Evolutionary conservation across 139 green algal genomes (phyloP).

Genomic region (Edaphochlamys debaryana): DNA sequence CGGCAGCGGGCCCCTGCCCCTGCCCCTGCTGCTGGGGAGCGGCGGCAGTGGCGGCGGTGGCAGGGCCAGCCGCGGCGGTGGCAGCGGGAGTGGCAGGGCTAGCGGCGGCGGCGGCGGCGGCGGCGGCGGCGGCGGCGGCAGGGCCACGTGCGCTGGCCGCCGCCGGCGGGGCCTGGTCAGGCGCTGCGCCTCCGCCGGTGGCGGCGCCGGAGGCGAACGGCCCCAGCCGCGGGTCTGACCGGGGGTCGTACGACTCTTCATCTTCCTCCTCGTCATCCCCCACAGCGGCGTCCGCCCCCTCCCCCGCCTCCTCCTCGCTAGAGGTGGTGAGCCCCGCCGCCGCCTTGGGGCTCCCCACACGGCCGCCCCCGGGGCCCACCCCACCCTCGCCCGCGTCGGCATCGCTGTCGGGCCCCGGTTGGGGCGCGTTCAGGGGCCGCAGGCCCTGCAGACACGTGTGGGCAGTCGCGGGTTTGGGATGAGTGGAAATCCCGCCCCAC

Average conservation of each 20-base stretch:
- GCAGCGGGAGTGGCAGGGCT: background rate
- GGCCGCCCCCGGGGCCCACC: no score
- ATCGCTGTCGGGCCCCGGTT: background rate
- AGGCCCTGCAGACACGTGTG: background rate
- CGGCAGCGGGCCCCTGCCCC: no score
- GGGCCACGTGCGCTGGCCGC: no score
- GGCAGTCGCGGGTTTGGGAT: no score
- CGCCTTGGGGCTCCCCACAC: no score
- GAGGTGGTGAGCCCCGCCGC: no score
- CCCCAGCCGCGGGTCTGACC: background rate
- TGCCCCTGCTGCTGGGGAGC: background rate
- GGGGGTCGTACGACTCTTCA: constrained; percentile 1
- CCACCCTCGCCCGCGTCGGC: no score
- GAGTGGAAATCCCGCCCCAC: no score
- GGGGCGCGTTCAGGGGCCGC: background rate
- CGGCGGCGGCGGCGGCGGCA: background rate
- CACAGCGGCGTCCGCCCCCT: no score
- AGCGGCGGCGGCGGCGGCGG: background rate
- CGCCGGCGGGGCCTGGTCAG: no score
- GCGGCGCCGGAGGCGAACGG: background rate
- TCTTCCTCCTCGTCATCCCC: background rate
- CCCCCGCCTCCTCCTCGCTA: no score
- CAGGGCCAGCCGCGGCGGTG: background rate
- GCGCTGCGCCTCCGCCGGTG: background rate
- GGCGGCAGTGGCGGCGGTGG: background rate